phyloP scores from a whole-genome alignment of 2,329 filamentous ascomycete species.

The Aureobasidium namibiae region DNA sequence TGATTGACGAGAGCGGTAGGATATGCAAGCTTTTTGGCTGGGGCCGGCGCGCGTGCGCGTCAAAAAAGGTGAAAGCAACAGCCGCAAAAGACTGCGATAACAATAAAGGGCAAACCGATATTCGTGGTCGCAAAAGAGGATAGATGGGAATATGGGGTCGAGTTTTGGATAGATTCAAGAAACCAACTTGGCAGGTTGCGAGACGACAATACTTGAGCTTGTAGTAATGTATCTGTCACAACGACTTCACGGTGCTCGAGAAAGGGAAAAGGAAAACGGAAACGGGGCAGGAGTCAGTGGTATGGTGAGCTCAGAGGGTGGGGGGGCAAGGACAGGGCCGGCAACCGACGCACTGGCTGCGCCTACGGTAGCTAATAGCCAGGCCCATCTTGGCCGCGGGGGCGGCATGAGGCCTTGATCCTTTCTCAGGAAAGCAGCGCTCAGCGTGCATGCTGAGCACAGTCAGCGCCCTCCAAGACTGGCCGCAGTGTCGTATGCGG shows the following conservation, averaged over 20 bases:
- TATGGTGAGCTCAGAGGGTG: constrained; percentile 11
- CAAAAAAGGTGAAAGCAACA: background rate
- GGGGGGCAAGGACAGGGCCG: background rate
- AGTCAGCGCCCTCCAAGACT: constrained; percentile 11
- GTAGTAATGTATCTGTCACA: constrained; percentile 8
- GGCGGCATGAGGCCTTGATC: background rate
- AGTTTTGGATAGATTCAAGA: background rate
- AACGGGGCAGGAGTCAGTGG: constrained; percentile 8
- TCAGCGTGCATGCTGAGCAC: constrained; percentile 12
- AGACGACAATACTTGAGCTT: constrained; percentile 2
- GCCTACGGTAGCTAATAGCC: background rate
- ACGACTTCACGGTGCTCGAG: background rate
- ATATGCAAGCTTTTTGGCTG: constrained; percentile 4
- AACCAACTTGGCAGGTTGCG: constrained; percentile 2
- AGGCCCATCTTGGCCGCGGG: constrained; percentile 7
- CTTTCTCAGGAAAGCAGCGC: background rate
- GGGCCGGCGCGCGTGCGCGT: background rate
- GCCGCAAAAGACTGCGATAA: constrained; percentile 3
- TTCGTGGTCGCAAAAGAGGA: background rate
- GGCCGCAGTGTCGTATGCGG: constrained; percentile 15
- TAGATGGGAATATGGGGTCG: background rate
- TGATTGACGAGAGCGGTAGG: background rate
- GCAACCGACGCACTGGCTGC: constrained; percentile 5
- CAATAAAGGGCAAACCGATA: background rate
- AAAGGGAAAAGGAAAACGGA: constrained; percentile 8